Evolutionary conservation across 2,329 filamentous ascomycete genomes (phyloP).

Genomic region (Phaeosphaeriaceae sp.): DNA sequence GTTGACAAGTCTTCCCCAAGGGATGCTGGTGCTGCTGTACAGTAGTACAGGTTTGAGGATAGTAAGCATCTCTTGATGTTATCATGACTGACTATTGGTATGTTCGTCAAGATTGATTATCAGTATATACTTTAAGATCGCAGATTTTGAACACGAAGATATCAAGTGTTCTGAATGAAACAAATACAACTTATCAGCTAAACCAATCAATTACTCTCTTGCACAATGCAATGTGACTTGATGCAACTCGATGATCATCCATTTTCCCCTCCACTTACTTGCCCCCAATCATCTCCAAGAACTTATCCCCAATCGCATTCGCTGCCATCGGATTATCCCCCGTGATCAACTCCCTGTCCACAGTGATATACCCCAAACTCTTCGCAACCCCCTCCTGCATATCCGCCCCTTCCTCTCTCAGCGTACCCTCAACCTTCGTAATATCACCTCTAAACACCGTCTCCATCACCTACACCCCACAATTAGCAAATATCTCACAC

Average conservation of each 20-base stretch:
- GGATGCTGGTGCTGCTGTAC: neutral
- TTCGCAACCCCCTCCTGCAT: constrained; percentile 54
- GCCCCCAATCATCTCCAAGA: constrained; percentile 40
- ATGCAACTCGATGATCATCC: neutral
- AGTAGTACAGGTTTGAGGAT: too few species aligned
- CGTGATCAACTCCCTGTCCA: constrained; percentile 51
- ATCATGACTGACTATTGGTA: too few species aligned
- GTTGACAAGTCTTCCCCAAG: too few species aligned
- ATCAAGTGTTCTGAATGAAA: too few species aligned
- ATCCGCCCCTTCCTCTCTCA: constrained; percentile 51
- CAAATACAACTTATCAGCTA: neutral
- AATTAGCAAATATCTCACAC: too few species aligned
- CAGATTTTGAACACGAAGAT: too few species aligned
- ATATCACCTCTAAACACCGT: constrained; percentile 52
- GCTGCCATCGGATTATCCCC: constrained; percentile 44
- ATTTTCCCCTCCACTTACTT: neutral
- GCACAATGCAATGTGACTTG: neutral
- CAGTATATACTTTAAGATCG: too few species aligned
- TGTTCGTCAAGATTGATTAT: too few species aligned
- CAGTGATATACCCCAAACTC: constrained; percentile 51
- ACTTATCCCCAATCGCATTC: constrained; percentile 41
- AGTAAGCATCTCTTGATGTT: too few species aligned
- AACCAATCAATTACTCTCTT: neutral
- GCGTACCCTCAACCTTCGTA: constrained; percentile 50
- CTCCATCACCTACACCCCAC: too few species aligned